Evolutionary conservation across 2,329 filamentous ascomycete genomes (phyloP).

Genomic region (Balansia obtecta): DNA sequence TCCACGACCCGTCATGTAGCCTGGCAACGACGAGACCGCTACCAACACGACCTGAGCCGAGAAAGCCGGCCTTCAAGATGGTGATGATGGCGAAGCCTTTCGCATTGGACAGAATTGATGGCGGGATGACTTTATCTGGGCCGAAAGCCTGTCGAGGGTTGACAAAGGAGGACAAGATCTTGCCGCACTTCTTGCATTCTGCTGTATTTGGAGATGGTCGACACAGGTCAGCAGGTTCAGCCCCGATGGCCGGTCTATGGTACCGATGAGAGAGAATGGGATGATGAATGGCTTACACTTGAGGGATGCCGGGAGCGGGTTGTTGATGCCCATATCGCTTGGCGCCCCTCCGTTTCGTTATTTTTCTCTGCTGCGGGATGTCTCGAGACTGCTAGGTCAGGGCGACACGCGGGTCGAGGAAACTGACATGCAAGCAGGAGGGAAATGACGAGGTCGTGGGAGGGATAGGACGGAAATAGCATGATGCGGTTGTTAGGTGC

Average conservation of each 20-base stretch:
- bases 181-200: constrained; percentile 94
- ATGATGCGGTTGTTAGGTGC: neutral
- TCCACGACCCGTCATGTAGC: constrained; percentile 67
- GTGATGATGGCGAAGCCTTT: constrained; percentile 85
- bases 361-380: neutral
- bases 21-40: constrained; percentile 73
- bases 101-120: constrained; percentile 75
- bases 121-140: constrained; percentile 94
- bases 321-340: constrained; percentile 47
- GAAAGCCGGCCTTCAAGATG: constrained; percentile 76
- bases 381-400: constrained; percentile 1
- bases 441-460: neutral
- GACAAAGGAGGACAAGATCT: constrained; percentile 89
- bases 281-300: constrained; percentile 43
- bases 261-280: neutral
- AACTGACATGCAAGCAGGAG: neutral
- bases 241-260: neutral
- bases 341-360: neutral
- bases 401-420: neutral
- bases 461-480: neutral
- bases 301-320: constrained; percentile 54
- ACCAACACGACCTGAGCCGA: constrained; percentile 70
- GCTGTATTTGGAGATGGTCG: constrained; percentile 37
- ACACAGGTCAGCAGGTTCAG: neutral
- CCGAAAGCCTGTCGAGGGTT: constrained; percentile 89